phyloP scores from a whole-genome alignment of 2,329 filamentous ascomycete species.

The Cladophialophora psammophila region DNA sequence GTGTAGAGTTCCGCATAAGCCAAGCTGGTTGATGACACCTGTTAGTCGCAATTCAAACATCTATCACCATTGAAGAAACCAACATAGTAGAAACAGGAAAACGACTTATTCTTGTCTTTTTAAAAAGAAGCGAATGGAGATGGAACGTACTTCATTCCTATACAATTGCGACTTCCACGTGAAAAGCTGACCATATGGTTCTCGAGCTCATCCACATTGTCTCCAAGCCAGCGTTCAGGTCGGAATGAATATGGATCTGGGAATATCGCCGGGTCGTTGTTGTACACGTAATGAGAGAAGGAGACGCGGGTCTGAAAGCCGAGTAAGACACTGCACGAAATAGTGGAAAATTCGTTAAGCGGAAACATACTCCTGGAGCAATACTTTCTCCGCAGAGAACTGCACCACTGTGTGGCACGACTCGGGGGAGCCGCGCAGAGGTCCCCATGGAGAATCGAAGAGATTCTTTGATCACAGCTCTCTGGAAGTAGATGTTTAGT shows the following conservation, averaged over 20 bases:
- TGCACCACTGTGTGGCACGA: conserved; percentile 21
- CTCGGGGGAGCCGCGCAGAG: conserved; percentile 15
- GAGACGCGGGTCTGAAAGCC: conserved; percentile 16
- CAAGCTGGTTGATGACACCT: conserved; percentile 28
- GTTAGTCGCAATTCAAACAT: not conserved
- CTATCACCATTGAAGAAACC: not conserved
- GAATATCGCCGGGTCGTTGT: conserved; percentile 45
- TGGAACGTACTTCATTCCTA: conserved; percentile 46
- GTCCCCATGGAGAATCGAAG: conserved; percentile 25
- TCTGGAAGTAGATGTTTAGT: conserved; percentile 7
- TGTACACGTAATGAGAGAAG: conserved; percentile 27
- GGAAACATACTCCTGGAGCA: conserved; percentile 14
- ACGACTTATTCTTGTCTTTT: not conserved
- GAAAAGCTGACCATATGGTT: conserved; percentile 51
- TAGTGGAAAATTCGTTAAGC: not conserved
- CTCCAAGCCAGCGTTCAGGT: conserved; percentile 52
- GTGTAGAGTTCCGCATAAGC: conserved; percentile 45
- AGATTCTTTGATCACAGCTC: conserved; percentile 27
- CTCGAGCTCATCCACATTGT: conserved; percentile 46
- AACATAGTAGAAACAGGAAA: not conserved
- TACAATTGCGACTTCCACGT: conserved; percentile 50
- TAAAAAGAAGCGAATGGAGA: not conserved
- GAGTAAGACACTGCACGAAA: not conserved
- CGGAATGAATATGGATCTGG: conserved; percentile 45
- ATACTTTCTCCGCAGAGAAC: conserved; percentile 19